Evolutionary conservation across 2,329 filamentous ascomycete species (phyloP).

Genomic region (Alternaria novae-zelandiae): DNA sequence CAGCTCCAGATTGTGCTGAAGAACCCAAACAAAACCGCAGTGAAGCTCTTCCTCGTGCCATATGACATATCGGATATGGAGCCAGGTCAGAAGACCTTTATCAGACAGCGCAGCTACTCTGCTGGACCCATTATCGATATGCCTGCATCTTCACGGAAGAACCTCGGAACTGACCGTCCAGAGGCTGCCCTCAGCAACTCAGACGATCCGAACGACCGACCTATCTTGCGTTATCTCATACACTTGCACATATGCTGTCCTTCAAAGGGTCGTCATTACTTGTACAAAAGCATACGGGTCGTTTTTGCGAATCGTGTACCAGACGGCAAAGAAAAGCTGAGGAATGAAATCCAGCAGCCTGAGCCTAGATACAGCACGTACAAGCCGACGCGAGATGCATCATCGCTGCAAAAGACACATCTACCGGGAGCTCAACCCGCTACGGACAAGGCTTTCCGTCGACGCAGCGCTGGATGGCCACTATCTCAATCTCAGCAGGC

Average conservation of each 20-base stretch:
- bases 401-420: slow-evolving; percentile 27
- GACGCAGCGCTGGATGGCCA: slow-evolving; percentile 43
- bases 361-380: slow-evolving; percentile 87
- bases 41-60: slow-evolving; percentile 92
- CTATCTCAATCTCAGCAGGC: slow-evolving; percentile 36
- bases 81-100: slow-evolving; percentile 91
- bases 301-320: slow-evolving; percentile 97
- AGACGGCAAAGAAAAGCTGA: slow-evolving; percentile 89
- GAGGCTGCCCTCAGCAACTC: slow-evolving; percentile 60
- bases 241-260: slow-evolving; percentile 94
- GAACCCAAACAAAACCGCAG: slow-evolving; percentile 97
- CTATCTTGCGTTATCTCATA: slow-evolving; percentile 85
- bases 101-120: slow-evolving; percentile 92
- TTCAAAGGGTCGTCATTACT: slow-evolving; percentile 79
- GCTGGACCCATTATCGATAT: slow-evolving; percentile 83
- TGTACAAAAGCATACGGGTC: slow-evolving; percentile 90
- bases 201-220: slow-evolving; percentile 64
- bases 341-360: slow-evolving; percentile 87
- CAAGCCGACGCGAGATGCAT: slow-evolving; percentile 65
- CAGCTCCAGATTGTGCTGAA: slow-evolving; percentile 98
- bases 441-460: slow-evolving; percentile 34
- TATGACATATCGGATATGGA: slow-evolving; percentile 95
- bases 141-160: slow-evolving; percentile 56
- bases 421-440: slow-evolving; percentile 28
- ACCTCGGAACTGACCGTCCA: slow-evolving; percentile 59